A percentile compares a stretch with the other conserved stretches of the same genome.
phyloP scores from a whole-genome alignment of 208 protist species.

The Leptomonas seymouri region DNA sequence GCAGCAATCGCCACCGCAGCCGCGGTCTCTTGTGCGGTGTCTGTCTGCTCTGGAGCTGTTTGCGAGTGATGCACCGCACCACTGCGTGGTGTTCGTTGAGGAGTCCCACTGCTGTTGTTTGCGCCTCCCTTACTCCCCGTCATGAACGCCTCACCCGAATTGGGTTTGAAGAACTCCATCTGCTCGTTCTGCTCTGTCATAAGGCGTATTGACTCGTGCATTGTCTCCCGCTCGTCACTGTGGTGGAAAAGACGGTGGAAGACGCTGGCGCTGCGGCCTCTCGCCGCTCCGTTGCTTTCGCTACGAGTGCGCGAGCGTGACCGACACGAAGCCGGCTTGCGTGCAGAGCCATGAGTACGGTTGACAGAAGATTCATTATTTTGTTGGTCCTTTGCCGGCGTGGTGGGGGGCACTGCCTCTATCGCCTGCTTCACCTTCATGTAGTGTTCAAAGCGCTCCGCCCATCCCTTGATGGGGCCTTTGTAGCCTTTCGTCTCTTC shows the following conservation, averaged over 20 bases:
- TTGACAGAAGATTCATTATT: not conserved
- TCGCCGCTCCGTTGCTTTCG: not conserved
- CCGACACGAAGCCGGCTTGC: not conserved
- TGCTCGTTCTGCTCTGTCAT: constrained; percentile 39
- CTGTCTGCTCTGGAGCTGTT: not conserved
- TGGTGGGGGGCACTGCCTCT: not conserved
- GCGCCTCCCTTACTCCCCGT: not conserved
- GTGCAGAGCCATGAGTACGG: not conserved
- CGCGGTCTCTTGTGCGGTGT: constrained; percentile 6
- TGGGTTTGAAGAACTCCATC: constrained; percentile 32
- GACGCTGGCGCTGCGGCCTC: constrained; percentile 18
- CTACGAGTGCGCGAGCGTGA: not conserved
- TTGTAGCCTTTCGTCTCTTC: constrained; percentile 49
- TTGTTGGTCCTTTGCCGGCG: not conserved
- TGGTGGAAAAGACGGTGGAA: constrained; percentile 51
- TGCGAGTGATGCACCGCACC: not conserved
- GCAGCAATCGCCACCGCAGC: constrained; percentile 20
- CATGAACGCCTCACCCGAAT: not conserved
- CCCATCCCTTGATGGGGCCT: constrained; percentile 46
- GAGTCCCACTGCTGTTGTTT: not conserved
- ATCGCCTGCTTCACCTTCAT: constrained; percentile 28
- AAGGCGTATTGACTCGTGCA: constrained; percentile 32
- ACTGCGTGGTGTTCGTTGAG: not conserved
- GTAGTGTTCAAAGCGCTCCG: constrained; percentile 41
- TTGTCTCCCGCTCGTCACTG: constrained; percentile 27